These are phyloP conservation scores for Dactylorhiza incarnata DNA, from an alignment of 106 monocot species.

Conservation along the genomic window DNA sequence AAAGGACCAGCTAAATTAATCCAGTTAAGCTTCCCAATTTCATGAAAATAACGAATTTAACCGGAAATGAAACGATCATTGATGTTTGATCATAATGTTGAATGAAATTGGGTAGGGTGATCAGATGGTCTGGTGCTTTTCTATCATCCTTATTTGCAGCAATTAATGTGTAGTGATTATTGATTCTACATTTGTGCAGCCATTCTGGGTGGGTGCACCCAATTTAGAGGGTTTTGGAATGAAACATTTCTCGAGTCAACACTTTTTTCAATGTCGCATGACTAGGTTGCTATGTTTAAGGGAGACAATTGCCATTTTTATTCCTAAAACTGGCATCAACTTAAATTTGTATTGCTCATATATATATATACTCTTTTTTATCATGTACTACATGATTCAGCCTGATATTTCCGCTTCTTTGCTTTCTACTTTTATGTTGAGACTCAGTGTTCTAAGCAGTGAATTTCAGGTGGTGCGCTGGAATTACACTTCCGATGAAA, in stretches of 20 bases:
- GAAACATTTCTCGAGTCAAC: not conserved
- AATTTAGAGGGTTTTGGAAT: not conserved
- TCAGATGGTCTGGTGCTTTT: not conserved
- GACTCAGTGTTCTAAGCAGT: not conserved
- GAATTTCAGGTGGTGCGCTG: slow-evolving; percentile 77
- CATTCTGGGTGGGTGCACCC: not conserved
- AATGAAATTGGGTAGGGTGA: not conserved
- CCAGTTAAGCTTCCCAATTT: too few species aligned
- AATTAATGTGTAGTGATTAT: not conserved
- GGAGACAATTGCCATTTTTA: not conserved
- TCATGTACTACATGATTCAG: not conserved
- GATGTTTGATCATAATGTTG: not conserved
- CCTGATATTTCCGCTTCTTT: not conserved
- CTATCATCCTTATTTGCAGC: not conserved
- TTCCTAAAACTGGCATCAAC: not conserved
- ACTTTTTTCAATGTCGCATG: not conserved
- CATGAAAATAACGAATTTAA: too few species aligned
- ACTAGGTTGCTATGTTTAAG: not conserved
- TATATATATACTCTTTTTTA: not conserved
- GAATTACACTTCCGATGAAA: slow-evolving; percentile 88
- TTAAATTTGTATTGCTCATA: not conserved
- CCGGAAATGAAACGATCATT: too few species aligned
- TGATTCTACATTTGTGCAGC: not conserved
- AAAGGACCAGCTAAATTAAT: too few species aligned
- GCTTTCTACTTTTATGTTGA: slow-evolving; percentile 2